A percentile compares a stretch with the other conserved stretches of the same genome.
These are phyloP conservation scores for Aspergillus kassunensis DNA, from an alignment of 495 filamentous ascomycete species.

Conservation along the genomic window DNA sequence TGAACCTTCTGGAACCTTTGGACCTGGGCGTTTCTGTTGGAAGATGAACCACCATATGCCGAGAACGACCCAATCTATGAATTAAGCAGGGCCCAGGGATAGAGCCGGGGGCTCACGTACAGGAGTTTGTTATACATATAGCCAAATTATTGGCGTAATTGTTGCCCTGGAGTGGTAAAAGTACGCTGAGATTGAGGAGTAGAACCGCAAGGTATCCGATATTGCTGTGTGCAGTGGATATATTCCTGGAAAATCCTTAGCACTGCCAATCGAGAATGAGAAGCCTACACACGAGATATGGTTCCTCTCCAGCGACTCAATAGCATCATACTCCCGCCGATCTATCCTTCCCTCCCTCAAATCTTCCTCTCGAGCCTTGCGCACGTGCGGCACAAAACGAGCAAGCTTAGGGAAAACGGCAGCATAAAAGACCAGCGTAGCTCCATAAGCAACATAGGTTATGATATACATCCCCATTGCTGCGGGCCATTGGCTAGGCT, in stretches of 20 bases:
- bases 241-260: slow-evolving; percentile 25
- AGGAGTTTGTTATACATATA: slow-evolving; percentile 46
- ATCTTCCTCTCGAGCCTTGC: slow-evolving; percentile 45
- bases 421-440: slow-evolving; percentile 47
- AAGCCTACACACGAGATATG: slow-evolving; percentile 35
- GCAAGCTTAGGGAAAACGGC: slow-evolving; percentile 46
- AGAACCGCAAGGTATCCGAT: slow-evolving; percentile 46
- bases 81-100: background rate
- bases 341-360: slow-evolving; percentile 38
- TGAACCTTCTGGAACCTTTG: slow-evolving; percentile 42
- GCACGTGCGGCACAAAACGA: slow-evolving; percentile 45
- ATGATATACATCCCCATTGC: slow-evolving; percentile 49
- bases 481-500: slow-evolving; percentile 44
- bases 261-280: background rate
- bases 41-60: slow-evolving; percentile 52
- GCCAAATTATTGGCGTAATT: slow-evolving; percentile 44
- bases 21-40: slow-evolving; percentile 45
- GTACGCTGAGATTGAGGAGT: slow-evolving; percentile 42
- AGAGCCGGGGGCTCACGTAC: slow-evolving; percentile 11
- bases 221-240: slow-evolving; percentile 49
- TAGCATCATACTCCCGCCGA: slow-evolving; percentile 41
- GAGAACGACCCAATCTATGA: slow-evolving; percentile 42
- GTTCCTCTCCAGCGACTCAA: slow-evolving; percentile 46
- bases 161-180: slow-evolving; percentile 39
- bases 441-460: slow-evolving; percentile 45